These are phyloP conservation scores for Naganishia sp. DNA, from an alignment of 1,284 basidiomycete species.

Conservation along the genomic window DNA sequence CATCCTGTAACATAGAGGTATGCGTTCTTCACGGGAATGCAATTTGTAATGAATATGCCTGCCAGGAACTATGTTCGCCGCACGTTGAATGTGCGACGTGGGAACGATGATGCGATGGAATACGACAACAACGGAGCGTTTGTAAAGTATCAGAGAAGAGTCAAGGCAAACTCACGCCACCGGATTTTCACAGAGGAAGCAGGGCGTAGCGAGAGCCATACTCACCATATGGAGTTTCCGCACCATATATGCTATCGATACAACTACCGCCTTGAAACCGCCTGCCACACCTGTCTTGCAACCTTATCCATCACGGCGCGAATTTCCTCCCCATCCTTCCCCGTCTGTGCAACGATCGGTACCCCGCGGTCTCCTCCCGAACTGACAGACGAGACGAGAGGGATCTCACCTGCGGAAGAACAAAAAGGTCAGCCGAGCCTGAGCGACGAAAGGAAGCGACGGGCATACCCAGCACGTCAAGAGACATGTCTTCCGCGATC, in stretches of 20 bases:
- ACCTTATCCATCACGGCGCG: constrained; percentile 44
- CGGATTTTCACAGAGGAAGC: no score
- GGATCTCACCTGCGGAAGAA: constrained; percentile 60
- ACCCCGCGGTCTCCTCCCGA: constrained; percentile 71
- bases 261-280: constrained; percentile 25
- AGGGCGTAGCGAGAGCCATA: no score
- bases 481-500: constrained; percentile 64
- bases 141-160: no score
- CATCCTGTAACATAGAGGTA: constrained; percentile 1
- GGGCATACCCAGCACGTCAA: constrained; percentile 68
- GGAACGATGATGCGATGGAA: no score
- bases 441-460: not conserved
- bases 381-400: constrained; percentile 77
- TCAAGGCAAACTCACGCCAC: no score
- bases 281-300: constrained; percentile 46
- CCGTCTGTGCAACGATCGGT: constrained; percentile 55
- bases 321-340: constrained; percentile 43
- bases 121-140: no score
- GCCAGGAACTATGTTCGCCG: no score
- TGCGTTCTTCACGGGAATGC: not conserved
- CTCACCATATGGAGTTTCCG: no score
- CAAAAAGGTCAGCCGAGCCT: not conserved
- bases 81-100: no score
- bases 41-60: not conserved
- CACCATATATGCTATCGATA: no score